These are phyloP conservation scores for Xylaria curta DNA, from an alignment of 495 filamentous ascomycete genomes.

Conservation along the genomic window DNA sequence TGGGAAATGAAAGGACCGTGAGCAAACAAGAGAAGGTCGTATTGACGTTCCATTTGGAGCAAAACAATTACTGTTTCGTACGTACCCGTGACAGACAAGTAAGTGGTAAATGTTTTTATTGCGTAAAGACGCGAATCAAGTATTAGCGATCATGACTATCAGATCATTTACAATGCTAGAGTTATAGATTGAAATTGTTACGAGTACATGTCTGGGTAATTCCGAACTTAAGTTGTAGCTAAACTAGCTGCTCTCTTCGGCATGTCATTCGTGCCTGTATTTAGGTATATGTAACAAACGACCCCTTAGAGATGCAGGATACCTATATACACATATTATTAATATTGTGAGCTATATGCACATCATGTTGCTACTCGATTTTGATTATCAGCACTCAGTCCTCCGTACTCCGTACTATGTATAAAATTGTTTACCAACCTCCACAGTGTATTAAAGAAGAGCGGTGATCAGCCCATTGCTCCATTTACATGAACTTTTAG, in stretches of 20 bases:
- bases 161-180: constrained; percentile 23
- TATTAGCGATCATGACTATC: constrained; percentile 11
- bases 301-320: constrained; percentile 16
- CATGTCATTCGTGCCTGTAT: constrained; percentile 8
- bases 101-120: constrained; percentile 1
- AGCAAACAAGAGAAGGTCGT: constrained; percentile 24
- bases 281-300: constrained; percentile 5
- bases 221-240: neutral
- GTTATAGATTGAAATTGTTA: neutral
- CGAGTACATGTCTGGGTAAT: neutral
- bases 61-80: constrained; percentile 24
- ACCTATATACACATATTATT: constrained; percentile 1
- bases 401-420: neutral
- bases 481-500: constrained; percentile 14
- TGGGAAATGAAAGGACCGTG: constrained; percentile 27
- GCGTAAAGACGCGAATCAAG: constrained; percentile 19
- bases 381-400: neutral
- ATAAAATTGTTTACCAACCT: neutral
- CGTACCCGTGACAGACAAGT: constrained; percentile 5
- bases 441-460: constrained; percentile 14
- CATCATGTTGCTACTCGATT: neutral
- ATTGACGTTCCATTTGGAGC: constrained; percentile 19
- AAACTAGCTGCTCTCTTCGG: constrained; percentile 18
- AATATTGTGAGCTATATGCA: constrained; percentile 24
- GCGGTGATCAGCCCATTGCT: constrained; percentile 16